These are phyloP conservation scores for Diaporthe sp. DNA, from an alignment of 2,329 filamentous ascomycete genomes.

Conservation along the genomic window DNA sequence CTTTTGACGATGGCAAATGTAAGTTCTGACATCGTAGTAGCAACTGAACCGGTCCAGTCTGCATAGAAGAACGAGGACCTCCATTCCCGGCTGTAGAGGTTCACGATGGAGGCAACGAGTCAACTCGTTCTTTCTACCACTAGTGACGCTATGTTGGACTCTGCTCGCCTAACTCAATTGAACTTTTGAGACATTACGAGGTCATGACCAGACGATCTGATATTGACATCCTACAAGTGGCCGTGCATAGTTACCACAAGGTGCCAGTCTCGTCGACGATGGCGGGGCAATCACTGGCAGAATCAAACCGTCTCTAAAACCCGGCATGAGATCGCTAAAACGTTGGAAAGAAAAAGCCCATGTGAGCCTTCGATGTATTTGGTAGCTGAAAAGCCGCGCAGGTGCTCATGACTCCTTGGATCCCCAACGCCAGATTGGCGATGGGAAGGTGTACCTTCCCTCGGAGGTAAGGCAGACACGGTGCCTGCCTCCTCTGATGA, in stretches of 20 bases:
- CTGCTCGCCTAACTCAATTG: neutral
- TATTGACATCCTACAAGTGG: neutral
- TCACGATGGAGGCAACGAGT: too few species aligned
- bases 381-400: neutral
- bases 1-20: accelerated
- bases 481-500: neutral
- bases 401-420: neutral
- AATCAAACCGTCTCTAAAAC: neutral
- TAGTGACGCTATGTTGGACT: neutral
- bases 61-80: neutral
- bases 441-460: neutral
- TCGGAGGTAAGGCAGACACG: neutral
- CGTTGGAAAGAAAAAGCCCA: too few species aligned
- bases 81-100: neutral
- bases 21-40: neutral
- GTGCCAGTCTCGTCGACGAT: too few species aligned
- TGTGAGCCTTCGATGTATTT: neutral
- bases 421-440: neutral
- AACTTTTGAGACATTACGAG: too few species aligned
- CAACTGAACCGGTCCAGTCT: too few species aligned
- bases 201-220: neutral
- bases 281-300: neutral
- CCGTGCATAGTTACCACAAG: too few species aligned
- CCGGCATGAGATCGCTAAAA: too few species aligned
- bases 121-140: neutral